Conservation (phyloP, 345 rosid species). For the Pelargonium nanum region DNA sequence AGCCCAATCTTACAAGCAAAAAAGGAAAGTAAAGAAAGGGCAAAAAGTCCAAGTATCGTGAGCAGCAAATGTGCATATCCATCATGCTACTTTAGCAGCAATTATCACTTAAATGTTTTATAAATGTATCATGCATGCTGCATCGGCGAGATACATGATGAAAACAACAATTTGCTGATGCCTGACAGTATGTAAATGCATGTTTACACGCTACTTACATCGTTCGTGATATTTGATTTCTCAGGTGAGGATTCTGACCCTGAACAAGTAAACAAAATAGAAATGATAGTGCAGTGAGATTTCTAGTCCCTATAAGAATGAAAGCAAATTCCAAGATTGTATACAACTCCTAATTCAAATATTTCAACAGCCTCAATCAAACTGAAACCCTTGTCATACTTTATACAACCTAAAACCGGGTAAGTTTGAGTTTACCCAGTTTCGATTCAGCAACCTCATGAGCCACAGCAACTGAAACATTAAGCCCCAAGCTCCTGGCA, state of each 20-base stretch:
- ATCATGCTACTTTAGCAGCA: background rate
- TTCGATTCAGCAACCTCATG: conserved; percentile 37
- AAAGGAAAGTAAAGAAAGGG: background rate
- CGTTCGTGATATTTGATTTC: conserved; percentile 23
- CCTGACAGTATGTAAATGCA: background rate
- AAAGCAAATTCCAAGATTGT: background rate
- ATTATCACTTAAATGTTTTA: background rate
- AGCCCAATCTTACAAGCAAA: background rate
- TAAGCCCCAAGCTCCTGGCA: conserved; percentile 53
- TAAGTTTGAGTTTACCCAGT: conserved; percentile 25
- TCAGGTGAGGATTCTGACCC: conserved; percentile 31
- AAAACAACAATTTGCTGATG: background rate
- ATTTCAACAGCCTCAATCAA: background rate
- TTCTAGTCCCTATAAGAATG: background rate
- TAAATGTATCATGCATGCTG: background rate
- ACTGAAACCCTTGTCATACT: background rate
- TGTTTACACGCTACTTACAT: conserved; percentile 34
- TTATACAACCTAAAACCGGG: background rate
- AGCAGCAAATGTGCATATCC: background rate
- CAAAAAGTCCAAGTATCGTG: background rate
- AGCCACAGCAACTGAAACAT: conserved; percentile 62
- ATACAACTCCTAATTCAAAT: background rate
- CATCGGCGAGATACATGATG: background rate
- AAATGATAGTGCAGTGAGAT: background rate
- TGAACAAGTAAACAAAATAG: conserved; percentile 13